Conservation (phyloP, 1,284 basidiomycete species). For the Pascua guehoae region DNA sequence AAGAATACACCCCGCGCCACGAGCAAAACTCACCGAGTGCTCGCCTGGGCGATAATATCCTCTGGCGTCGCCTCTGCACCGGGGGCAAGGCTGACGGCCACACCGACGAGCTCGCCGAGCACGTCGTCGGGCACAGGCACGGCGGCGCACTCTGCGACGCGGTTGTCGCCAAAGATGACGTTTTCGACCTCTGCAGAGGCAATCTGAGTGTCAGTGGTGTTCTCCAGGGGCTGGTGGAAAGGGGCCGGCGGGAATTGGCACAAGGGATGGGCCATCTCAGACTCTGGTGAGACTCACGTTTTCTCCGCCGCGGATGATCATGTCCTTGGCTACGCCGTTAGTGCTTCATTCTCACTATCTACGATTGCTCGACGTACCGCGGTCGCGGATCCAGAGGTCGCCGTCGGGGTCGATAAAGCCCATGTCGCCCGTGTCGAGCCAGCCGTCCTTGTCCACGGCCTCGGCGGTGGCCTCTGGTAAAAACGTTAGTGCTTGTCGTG, state of each 20-base stretch:
- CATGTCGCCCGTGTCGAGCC: constrained; percentile 45
- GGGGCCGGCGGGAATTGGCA: no score
- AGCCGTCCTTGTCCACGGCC: constrained; percentile 32
- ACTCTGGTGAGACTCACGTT: constrained; percentile 16
- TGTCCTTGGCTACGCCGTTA: constrained; percentile 15
- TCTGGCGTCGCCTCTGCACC: constrained; percentile 5
- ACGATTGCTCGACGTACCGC: not conserved
- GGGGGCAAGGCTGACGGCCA: constrained; percentile 28
- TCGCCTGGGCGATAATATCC: constrained; percentile 12
- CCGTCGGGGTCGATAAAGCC: constrained; percentile 36
- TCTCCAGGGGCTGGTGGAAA: no score
- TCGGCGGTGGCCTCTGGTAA: constrained; percentile 12
- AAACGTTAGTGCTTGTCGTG: not conserved
- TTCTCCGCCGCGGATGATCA: constrained; percentile 47
- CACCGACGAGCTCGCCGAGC: constrained; percentile 41
- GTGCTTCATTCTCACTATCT: not conserved
- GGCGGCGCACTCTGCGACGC: constrained; percentile 35
- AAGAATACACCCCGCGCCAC: no score
- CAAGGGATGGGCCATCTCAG: no score
- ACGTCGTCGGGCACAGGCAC: constrained; percentile 35
- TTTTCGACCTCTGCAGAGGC: constrained; percentile 43
- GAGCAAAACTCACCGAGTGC: no score
- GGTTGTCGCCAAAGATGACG: constrained; percentile 32
- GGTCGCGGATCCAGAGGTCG: constrained; percentile 28
- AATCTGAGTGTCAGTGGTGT: constrained; percentile 18